Percentiles rank a stretch among this genome's conserved stretches.
Conservation (phyloP, 169 alveolate genomes). For the Plasmodium sp. region DNA sequence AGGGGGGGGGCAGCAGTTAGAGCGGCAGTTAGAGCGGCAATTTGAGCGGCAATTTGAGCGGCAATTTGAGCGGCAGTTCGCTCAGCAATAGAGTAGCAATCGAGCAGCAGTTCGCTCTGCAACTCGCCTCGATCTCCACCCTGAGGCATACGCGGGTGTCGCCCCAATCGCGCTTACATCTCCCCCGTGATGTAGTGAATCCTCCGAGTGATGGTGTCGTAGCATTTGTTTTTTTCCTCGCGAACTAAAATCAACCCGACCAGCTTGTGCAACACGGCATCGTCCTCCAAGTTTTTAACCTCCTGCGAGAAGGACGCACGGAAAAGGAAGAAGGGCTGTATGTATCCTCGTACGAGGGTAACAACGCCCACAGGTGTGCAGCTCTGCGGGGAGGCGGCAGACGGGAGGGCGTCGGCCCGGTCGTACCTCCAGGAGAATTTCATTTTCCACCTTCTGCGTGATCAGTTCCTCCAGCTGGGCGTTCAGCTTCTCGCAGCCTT, state of each 20-base stretch:
- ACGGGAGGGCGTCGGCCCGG: background rate
- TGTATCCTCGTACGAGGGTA: background rate
- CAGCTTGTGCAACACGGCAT: slow-evolving; percentile 52
- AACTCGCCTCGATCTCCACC: background rate
- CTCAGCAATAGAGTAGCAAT: no score
- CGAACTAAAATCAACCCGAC: slow-evolving; percentile 32
- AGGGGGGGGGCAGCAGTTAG: background rate
- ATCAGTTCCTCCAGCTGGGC: slow-evolving; percentile 58
- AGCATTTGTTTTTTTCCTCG: slow-evolving; percentile 57
- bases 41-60: no score
- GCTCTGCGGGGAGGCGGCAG: background rate
- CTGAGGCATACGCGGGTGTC: background rate
- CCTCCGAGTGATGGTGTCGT: slow-evolving; percentile 46
- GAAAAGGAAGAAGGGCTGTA: background rate
- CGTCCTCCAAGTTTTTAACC: slow-evolving; percentile 41
- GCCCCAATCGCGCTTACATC: background rate
- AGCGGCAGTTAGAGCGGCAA: no score
- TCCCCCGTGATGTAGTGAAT: slow-evolving; percentile 54
- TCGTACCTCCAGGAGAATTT: slow-evolving; percentile 59
- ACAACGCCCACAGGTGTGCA: background rate
- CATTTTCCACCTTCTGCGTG: slow-evolving; percentile 70
- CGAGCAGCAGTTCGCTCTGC: background rate
- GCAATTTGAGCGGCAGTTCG: no score
- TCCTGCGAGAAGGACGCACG: slow-evolving; percentile 5
- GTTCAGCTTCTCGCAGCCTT: slow-evolving; percentile 66